A percentile compares a stretch with the other conserved stretches of the same genome.
Conservation (phyloP, 441 rosid species). For the Biscutella auriculata region DNA sequence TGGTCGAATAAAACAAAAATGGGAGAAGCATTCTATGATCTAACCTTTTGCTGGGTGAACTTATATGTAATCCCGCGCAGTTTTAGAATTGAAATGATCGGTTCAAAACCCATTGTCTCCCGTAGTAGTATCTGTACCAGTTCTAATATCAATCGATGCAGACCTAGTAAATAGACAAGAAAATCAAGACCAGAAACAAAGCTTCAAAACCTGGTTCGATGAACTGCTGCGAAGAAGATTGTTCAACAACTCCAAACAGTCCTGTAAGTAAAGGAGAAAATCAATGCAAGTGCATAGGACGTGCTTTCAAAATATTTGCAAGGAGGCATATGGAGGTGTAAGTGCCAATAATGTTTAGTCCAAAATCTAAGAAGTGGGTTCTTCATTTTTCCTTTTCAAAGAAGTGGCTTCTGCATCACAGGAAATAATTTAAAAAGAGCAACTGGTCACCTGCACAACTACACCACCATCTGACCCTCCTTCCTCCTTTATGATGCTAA, state of each 20-base stretch:
- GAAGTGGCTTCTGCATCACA: too few relatives aligned
- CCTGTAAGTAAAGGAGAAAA: conserved; percentile 35
- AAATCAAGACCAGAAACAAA: not conserved
- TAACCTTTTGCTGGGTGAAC: conserved; percentile 95
- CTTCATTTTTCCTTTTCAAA: not conserved
- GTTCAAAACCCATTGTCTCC: conserved; percentile 87
- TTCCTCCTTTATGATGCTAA: conserved; percentile 88
- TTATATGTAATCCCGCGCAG: conserved; percentile 69
- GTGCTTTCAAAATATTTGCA: not conserved
- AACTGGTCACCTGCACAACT: conserved; percentile 31
- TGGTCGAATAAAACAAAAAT: not conserved
- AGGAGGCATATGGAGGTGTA: not conserved
- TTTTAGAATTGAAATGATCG: conserved; percentile 59
- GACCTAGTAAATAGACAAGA: not conserved
- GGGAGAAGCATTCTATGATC: conserved; percentile 30
- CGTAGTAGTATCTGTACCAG: conserved; percentile 61
- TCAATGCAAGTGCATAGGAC: not conserved
- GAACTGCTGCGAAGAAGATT: conserved; percentile 77
- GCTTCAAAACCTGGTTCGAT: conserved; percentile 69
- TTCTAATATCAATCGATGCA: conserved; percentile 19
- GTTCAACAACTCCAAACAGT: conserved; percentile 82
- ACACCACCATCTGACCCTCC: conserved; percentile 98
- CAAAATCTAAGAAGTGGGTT: not conserved
- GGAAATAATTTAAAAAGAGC: not conserved
- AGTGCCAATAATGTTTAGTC: not conserved